Evolutionary conservation across 75 land plant genomes (phyloP), one percentile per base, ranked within the genome.

Genomic region (Pseudotsuga menziesii): DNA sequence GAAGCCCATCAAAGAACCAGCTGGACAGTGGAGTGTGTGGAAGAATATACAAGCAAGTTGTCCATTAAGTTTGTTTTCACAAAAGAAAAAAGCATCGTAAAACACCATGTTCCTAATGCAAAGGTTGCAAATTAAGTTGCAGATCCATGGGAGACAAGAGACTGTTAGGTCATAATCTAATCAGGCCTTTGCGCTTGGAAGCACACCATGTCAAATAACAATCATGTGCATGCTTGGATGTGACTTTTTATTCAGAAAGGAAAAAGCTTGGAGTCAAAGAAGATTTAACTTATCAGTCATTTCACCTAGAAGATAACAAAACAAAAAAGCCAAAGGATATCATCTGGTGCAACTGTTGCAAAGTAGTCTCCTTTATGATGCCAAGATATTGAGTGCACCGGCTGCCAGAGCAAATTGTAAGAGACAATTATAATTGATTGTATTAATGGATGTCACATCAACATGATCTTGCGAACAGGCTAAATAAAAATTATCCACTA

Each of bases 321-420:
- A 73, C 7, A 16, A 73, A 55, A 52, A 29, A n/a, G 56, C 26
- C 57, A 56, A 73, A 96, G 99, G 99, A 96, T 97, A 97, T 97
- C 95, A 88, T 83, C 87, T 58, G 95, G 99, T 82, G 94, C 84
- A 58, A 97, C 93, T 41, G 99, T 87, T 5, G 92, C 85, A 56
- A 97, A 88, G 74, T 97, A 97, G 82, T 97, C 99, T 74, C 99
- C 99, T 81, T 88, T 97, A 25, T 89, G 89, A 79, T 97, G 99
- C 99, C 99, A 97, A 77, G 91, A 89, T 16, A 97, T 78, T 41
- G 85, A 81, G 36, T 88, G 56, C 11, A 96, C 99, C 72, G 80
- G 79, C 99, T 96, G 88, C 80, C 66, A 82, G 4, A 81, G 27
- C 48, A 55, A 48, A 60, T 57, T 35, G 69, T 58, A n/a, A 29